Evolutionary conservation across 208 protist species (phyloP).

Genomic region (Crithidia mellificae): DNA sequence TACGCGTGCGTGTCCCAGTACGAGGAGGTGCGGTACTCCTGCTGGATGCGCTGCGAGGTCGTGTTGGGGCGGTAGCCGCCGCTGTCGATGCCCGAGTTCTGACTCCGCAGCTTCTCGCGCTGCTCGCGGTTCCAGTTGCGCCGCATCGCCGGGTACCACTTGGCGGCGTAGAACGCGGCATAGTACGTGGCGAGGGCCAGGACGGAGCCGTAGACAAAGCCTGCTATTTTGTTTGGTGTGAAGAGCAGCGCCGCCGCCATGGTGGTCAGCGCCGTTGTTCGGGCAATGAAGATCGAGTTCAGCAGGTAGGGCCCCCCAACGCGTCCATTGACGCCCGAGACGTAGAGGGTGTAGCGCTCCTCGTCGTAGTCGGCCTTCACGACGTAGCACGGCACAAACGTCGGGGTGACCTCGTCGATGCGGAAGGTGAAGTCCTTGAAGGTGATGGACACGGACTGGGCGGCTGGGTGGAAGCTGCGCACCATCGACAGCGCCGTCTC

Average conservation of each 20-base stretch:
- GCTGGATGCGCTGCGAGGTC: constrained; percentile 55
- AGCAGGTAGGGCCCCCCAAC: constrained; percentile 79
- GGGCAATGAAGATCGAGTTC: constrained; percentile 72
- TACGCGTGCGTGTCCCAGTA: constrained; percentile 86
- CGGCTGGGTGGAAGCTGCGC: constrained; percentile 65
- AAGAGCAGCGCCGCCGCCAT: constrained; percentile 40
- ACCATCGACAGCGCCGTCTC: constrained; percentile 51
- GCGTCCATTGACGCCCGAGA: constrained; percentile 59
- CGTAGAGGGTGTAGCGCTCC: constrained; percentile 81
- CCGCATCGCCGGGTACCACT: constrained; percentile 50
- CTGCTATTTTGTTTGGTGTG: constrained; percentile 71
- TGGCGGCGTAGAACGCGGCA: constrained; percentile 62
- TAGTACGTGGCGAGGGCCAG: constrained; percentile 63
- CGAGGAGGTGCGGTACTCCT: constrained; percentile 76
- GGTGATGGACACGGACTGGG: constrained; percentile 47
- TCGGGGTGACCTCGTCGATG: constrained; percentile 68
- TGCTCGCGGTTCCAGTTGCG: constrained; percentile 55
- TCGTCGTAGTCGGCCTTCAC: constrained; percentile 77
- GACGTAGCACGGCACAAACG: constrained; percentile 84
- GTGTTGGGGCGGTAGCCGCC: constrained; percentile 57
- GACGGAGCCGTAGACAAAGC: constrained; percentile 51
- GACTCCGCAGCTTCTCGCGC: constrained; percentile 42
- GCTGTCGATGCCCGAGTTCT: constrained; percentile 40
- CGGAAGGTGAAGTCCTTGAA: constrained; percentile 62
- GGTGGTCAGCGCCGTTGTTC: constrained; percentile 39